phyloP scores from a whole-genome alignment of 352 stramenopile species.

The Lagenidium sp. region DNA sequence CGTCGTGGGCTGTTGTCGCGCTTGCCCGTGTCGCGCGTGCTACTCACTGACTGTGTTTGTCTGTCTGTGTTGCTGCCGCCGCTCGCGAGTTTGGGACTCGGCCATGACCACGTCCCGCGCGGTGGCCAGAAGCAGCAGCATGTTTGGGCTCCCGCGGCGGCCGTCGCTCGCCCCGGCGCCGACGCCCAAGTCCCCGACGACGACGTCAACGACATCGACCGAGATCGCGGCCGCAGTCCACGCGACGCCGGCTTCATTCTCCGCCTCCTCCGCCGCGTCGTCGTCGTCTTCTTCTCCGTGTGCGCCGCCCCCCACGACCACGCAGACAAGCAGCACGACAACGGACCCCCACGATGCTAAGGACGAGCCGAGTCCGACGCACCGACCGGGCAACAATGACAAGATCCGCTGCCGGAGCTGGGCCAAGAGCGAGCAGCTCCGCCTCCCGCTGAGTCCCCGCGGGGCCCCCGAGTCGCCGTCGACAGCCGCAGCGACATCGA shows the following conservation, averaged over 20 bases:
- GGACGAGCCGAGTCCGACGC: background rate
- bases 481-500: background rate
- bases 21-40: no score
- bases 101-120: constrained; percentile 13
- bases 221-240: no score
- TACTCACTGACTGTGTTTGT: no score
- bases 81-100: no score
- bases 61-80: no score
- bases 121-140: constrained; percentile 14
- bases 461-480: background rate
- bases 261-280: background rate
- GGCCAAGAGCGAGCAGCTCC: background rate
- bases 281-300: background rate
- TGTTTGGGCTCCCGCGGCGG: constrained; percentile 16
- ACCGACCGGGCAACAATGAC: constrained; percentile 16
- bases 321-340: background rate
- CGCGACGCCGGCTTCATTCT: background rate
- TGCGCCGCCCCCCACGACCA: constrained; percentile 3
- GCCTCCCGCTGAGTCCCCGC: background rate
- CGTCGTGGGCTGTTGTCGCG: no score
- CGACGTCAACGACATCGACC: no score
- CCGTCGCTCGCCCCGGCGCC: constrained; percentile 6
- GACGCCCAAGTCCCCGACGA: background rate
- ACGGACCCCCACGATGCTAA: background rate
- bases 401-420: constrained; percentile 2